Evolutionary conservation across 345 rosid species (phyloP), one percentile per base, ranked within the genome.

Genomic region (Heritiera fomes): DNA sequence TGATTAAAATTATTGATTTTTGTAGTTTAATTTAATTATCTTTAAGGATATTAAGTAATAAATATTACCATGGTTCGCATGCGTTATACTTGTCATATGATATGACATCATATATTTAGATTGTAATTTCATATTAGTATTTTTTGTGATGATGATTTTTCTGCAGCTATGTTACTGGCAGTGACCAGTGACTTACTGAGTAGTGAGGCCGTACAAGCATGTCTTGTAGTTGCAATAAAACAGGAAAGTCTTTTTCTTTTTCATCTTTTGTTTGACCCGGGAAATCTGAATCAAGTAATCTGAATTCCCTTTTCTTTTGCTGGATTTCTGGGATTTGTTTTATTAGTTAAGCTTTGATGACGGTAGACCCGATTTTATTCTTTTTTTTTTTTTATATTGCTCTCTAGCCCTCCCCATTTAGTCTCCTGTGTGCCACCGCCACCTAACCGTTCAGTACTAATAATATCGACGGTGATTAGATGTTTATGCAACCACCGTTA

Each of bases 271-370:
- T 56, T 40, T 56, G 62, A 40, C 30, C 40, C 75, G 40, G 61
- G 32, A 83, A 64, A 77, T 56, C 76, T 74, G 38, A 78, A 30
- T 64, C 32, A 20, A 59, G 63, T 7, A 52, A 52, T 52, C 40
- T 75, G 28, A 53, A 63, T 73, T 76, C 46, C 71, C 75, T 41
- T 68, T 13, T 38, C 59, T 72, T 78, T 79, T 4, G 75, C 84
- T 55, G 75, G 80, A 73, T 80, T 80, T 79, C 71, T 71, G 83
- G 83, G 80, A 45, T 14, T 70, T 78, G 34, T 79, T 73, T 63
- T 46, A 9, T 62, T 34, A 75, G 80, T 71, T 49, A 13, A 34
- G 28, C 28, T 23, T 23, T 23, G 28, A 23, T 23, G 28, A 23
- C 28, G 62, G 78, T 71, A 80, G 78, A 34, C 75, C 79, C 52